Percentiles rank a stretch among this genome's conserved stretches.
Conservation (phyloP, 345 rosid genomes). For the Eucalyptus shirleyi region DNA sequence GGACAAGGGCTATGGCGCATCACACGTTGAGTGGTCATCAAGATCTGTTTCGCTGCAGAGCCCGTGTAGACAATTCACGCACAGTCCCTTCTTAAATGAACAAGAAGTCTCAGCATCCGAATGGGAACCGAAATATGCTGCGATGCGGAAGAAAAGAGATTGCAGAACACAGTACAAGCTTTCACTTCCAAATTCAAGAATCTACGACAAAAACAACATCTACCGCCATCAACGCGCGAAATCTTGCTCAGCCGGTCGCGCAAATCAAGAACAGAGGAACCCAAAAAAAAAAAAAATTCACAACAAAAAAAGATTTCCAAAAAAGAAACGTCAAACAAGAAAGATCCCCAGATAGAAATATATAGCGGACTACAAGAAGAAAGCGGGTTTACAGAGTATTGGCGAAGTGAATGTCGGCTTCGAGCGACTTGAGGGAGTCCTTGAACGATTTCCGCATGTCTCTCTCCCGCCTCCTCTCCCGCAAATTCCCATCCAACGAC, state of each 20-base stretch:
- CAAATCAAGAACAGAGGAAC: background rate
- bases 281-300: background rate
- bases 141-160: background rate
- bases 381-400: constrained; percentile 56
- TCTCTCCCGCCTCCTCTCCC: background rate
- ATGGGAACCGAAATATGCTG: background rate
- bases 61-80: background rate
- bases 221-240: no score
- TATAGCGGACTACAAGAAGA: background rate
- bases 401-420: constrained; percentile 98
- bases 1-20: background rate
- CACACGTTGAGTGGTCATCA: background rate
- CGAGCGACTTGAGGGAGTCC: constrained; percentile 94
- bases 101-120: background rate
- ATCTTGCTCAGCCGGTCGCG: background rate
- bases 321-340: background rate
- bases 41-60: background rate
- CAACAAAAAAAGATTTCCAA: background rate
- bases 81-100: background rate
- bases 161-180: background rate
- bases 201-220: background rate
- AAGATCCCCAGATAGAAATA: no score
- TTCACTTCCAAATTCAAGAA: background rate
- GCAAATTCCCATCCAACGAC: constrained; percentile 4
- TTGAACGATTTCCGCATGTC: constrained; percentile 86